phyloP scores from a whole-genome alignment of 495 filamentous ascomycete species.

The Aspergillus sclerotiicarbonarius region DNA sequence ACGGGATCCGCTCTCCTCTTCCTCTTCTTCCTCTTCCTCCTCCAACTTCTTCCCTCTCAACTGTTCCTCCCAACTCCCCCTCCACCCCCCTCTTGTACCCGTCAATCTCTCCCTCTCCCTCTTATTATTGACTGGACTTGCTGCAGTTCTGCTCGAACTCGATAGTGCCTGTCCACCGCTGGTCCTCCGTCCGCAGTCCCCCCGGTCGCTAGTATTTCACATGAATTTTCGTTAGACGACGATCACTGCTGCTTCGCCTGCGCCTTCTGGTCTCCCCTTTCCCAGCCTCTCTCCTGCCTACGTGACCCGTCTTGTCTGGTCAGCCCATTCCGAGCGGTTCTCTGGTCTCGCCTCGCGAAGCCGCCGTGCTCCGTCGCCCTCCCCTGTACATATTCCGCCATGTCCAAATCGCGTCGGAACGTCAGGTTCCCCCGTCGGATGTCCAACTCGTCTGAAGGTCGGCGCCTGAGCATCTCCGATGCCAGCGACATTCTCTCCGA shows the following conservation, averaged over 20 bases:
- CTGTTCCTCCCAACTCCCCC: constrained; percentile 1
- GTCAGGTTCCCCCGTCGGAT: constrained; percentile 74
- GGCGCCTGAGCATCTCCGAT: constrained; percentile 72
- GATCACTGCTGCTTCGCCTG: constrained; percentile 17
- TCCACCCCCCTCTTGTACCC: constrained; percentile 1
- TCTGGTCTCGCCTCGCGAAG: constrained; percentile 14
- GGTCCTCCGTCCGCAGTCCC: constrained; percentile 9
- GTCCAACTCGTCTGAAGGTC: constrained; percentile 48
- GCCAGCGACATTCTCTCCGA: constrained; percentile 73
- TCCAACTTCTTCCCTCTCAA: background rate
- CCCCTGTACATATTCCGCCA: constrained; percentile 32
- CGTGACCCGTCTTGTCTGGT: constrained; percentile 3
- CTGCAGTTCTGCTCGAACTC: background rate
- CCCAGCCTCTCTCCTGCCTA: constrained; percentile 9
- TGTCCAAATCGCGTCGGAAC: constrained; percentile 75
- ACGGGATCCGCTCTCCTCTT: constrained; percentile 9
- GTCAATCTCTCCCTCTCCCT: background rate
- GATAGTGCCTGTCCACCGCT: background rate
- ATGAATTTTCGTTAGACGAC: constrained; percentile 28
- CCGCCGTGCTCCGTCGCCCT: constrained; percentile 8
- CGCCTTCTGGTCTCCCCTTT: constrained; percentile 3
- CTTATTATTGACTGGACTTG: constrained; percentile 1
- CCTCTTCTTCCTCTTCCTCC: constrained; percentile 3
- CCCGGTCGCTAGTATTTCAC: constrained; percentile 22
- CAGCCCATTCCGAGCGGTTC: constrained; percentile 19